Base-by-base conservation (phyloP, 2,329 filamentous ascomycete genomes). In the Pseudodiploospora longispora region DNA sequence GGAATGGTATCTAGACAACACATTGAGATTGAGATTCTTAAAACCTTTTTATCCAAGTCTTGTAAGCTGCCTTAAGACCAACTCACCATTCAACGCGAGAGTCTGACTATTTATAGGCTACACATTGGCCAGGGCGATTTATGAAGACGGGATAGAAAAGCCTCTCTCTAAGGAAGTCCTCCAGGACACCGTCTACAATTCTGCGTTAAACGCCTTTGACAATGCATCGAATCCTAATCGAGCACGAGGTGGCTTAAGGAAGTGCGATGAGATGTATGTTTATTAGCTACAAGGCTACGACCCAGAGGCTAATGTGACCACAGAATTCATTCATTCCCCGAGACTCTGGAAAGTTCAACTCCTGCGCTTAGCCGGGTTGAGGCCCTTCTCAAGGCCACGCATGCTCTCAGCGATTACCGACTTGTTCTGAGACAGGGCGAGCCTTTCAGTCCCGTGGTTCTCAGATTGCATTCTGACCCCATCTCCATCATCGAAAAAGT, bases 211-310 rank as follows among this genome's bases (percentile, higher is more conserved):
- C 43, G 76, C 83, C 4, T 93, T 89, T 57, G 87, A 93, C 56
- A 87, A 87, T 57, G 86, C 87, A 3, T 86, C 83, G 27, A 93
- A 93, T 55, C 84, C 85, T 1, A 89, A 91, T 54, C 78, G 79
- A 44, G 85, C 77, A 2, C 74, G 86, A 51, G 87, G 87, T 10
- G 83, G 83, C 0, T 72, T 93, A 55, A 87, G 87, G 63, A 87
- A 81, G 60, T 87, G 85, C 38, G 75, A 83, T 52, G 83, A 88
- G 40, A 84, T 87, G 83, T 85, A 66, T 63, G 78, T 59, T 41
- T 5, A 10, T 6, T 10, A 1, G 6, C 8, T 29, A 27, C 10
- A 19, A 7, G 30, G 30, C 47, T 27, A 39, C 28, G 12, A 6
- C 4, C 28, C 6, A 9, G 5, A 12, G 10, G 29, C 41, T 38